Evolutionary conservation across 208 protist species (phyloP), one percentile per base, ranked within the genome.

Genomic region (Crithidia thermophila): DNA sequence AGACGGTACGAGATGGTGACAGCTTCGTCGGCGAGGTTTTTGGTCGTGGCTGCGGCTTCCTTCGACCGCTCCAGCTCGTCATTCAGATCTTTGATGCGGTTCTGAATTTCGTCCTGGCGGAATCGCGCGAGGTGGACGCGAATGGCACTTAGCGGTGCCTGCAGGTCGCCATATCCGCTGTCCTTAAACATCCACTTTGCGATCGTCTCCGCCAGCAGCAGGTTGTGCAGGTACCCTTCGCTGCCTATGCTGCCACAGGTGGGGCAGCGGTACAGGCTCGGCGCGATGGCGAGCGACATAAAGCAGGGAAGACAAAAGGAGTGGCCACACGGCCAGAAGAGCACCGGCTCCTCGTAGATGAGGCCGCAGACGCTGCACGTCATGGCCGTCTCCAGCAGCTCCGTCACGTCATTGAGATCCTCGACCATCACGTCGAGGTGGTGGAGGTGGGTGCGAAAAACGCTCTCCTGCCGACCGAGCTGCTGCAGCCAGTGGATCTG

Each of bases 101-200:
- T 50, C 46, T 82, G 57, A 25, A 90, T 85, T 31, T 77, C 46
- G 28, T 87, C 70, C 34, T 82, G 86, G 16, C 72, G 72, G 37
- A 95, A 91, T 28, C 89, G 87, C 23, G 86, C 77, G 13, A 95
- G 74, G 52, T 95, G 83, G 52, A 93, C 56, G 16, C 90, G 87
- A 63, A 95, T 89, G 47, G 74, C 61, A 53, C 78, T 92, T 14
- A 95, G 60, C 23, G 90, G 81, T 8, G 75, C 78, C 62, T 95
- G 82, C 30, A 93, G 49, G 56, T 93, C 87, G 16, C 75, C 82
- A 50, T 94, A 95, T 0, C 90, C 87, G 23, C 75, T 67, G 58
- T 95, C 90, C 72, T 95, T 95, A 67, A 95, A 95, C 81, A 95
- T 87, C 88, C 90, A 95, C 77, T 95, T 95, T 33, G 85, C 85